phyloP scores from a whole-genome alignment of 139 green algal species.

The Medakamo hakoo region DNA sequence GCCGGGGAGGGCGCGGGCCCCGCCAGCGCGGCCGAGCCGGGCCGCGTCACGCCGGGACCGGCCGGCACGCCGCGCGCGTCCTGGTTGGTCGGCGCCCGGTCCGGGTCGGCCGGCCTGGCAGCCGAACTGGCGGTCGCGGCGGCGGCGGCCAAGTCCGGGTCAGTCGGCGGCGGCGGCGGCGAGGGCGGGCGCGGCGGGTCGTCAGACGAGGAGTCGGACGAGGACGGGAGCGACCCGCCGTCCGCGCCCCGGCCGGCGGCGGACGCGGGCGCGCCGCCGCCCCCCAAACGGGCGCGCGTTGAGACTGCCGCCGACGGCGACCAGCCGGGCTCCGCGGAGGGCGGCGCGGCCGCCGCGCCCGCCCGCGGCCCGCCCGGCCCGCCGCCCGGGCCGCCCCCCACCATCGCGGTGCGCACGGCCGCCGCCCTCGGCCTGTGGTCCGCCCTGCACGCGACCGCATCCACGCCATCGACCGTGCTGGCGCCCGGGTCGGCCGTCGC shows the following conservation, averaged over 20 bases:
- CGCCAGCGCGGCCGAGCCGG: background rate
- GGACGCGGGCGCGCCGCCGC: background rate
- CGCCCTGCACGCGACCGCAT: conserved; percentile 38
- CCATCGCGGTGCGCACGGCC: conserved; percentile 15
- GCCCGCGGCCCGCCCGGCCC: background rate
- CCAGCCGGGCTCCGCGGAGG: background rate
- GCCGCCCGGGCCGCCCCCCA: background rate
- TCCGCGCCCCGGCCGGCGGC: background rate
- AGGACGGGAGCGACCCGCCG: no score
- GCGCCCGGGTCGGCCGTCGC: background rate
- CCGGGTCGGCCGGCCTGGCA: no score
- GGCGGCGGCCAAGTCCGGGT: no score
- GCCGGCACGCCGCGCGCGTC: no score
- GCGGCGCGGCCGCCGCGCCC: no score
- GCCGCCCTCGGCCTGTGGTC: conserved; percentile 39
- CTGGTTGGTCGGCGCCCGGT: no score
- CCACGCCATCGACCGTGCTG: conserved; percentile 55
- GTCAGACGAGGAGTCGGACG: no score
- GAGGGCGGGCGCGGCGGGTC: no score
- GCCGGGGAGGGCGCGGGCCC: background rate
- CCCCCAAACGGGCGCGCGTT: background rate
- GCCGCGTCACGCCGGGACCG: no score
- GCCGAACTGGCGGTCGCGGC: no score
- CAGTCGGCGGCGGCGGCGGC: no score
- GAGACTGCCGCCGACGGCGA: background rate